Base-by-base conservation (phyloP, 768 basidiomycete species). In the Chlorophyllum brunneum region DNA sequence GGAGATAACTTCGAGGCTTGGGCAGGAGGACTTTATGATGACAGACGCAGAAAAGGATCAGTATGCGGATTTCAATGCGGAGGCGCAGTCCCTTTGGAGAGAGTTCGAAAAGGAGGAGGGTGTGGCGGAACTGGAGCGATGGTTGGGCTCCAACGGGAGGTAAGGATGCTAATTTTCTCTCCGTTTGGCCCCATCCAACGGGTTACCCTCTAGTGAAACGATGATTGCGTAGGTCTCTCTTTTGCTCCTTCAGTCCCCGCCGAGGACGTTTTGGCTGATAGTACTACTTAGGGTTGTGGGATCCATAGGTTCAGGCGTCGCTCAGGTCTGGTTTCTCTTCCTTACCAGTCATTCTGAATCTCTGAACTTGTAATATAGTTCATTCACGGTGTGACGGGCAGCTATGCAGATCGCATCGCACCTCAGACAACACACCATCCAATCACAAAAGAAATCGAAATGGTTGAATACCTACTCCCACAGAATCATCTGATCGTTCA, bases 1-100 rank as follows among this genome's bases (percentile, higher is more conserved):
- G n/a, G 10, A 16, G 7, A 20, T 30, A 1, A 29, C 29, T 34
- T 9, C 36, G 22, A 39, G 27, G 15, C 37, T 49, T 7, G 48
- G 48, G 6, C 9, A 31, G 8, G 16, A 7, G 13, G 5, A n/a
- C 3, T 6, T 23, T 31, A 10, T 16, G 11, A 36, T 36, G 34
- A 49, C 48, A 2, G 27, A 29, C 13, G 51, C 43, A 22, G 4
- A 44, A 16, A 5, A 13, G 6, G n/a, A n/a, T n/a, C n/a, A n/a
- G 23, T 24, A 6, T 52, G 44, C 30, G 13, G 4, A 5, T 2
- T 27, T 52, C 16, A 29, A 27, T 4, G 2, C 2, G 20, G 42
- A 52, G 11, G 51, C 51, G 4, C 23, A n/a, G 36, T 8, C 7
- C 5, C 41, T 52, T 10, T 52, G 51, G 51, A 37, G 29, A 20